Conservation (phyloP, 257 asterid species). For the Mentha longifolia region DNA sequence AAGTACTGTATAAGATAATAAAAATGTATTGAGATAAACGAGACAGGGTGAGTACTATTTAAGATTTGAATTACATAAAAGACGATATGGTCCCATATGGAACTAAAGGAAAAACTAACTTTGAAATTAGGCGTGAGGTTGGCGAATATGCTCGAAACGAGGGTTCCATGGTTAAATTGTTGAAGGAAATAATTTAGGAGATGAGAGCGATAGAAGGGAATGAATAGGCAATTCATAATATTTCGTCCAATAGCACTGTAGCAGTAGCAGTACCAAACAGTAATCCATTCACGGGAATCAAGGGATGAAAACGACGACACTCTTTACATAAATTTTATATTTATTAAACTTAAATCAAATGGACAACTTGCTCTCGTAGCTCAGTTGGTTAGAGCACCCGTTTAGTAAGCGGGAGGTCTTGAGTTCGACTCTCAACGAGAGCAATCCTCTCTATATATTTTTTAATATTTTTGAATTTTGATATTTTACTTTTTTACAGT, state of each 20-base stretch:
- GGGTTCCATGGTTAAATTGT: too few species aligned
- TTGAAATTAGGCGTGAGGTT: too few species aligned
- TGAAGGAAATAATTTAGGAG: not conserved
- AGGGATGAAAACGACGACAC: not conserved
- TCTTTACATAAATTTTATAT: not conserved
- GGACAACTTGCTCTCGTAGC: constrained; percentile 8
- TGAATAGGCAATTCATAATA: not conserved
- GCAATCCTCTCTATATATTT: too few species aligned
- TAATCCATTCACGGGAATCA: not conserved
- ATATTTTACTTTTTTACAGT: too few species aligned
- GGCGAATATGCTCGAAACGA: too few species aligned
- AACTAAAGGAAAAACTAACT: too few species aligned
- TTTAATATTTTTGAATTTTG: not conserved
- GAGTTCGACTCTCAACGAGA: constrained; percentile 78
- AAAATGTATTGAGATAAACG: too few species aligned
- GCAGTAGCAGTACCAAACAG: not conserved
- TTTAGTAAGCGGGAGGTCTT: constrained; percentile 96
- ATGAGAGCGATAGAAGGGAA: constrained; percentile 6
- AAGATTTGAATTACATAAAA: too few species aligned
- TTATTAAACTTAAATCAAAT: too few species aligned
- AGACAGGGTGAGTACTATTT: too few species aligned
- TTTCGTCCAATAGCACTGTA: not conserved
- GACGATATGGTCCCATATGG: too few species aligned
- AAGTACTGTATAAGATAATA: too few species aligned
- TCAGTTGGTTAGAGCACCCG: constrained; percentile 70